These are phyloP conservation scores for Afroboletus lepidellus DNA, from an alignment of 1,284 basidiomycete genomes.

Conservation along the genomic window DNA sequence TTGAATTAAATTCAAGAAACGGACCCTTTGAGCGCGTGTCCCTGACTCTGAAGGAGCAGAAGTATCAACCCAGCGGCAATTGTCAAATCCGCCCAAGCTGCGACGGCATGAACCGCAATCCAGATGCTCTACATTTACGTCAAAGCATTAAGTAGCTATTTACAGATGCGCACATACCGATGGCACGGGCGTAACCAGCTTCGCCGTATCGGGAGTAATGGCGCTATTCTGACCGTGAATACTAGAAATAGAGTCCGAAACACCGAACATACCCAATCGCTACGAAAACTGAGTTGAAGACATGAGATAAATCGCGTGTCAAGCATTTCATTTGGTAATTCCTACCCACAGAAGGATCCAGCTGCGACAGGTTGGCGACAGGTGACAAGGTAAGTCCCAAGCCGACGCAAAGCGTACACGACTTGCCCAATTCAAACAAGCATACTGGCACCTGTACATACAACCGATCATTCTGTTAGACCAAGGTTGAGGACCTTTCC, in stretches of 20 bases:
- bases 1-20: not conserved
- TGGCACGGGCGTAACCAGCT: not conserved
- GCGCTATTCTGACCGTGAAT: not conserved
- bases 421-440: constrained; percentile 8
- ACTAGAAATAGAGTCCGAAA: not conserved
- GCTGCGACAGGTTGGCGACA: not conserved
- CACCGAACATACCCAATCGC: not conserved
- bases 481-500: not conserved
- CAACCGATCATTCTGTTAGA: not conserved
- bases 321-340: not conserved
- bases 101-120: not conserved
- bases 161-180: not conserved
- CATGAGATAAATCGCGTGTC: not conserved
- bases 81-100: constrained; percentile 1
- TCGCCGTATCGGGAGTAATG: not conserved
- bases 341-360: constrained; percentile 3
- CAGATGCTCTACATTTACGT: not conserved
- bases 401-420: not conserved
- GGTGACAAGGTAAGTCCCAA: not conserved
- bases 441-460: not conserved
- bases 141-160: not conserved
- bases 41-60: not conserved
- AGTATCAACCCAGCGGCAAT: not conserved
- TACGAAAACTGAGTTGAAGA: not conserved
- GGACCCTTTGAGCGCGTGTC: not conserved